A percentile compares a stretch with the other conserved stretches of the same genome.
Evolutionary conservation across 345 rosid genomes (phyloP).

Genomic region (Kernera saxatilis): DNA sequence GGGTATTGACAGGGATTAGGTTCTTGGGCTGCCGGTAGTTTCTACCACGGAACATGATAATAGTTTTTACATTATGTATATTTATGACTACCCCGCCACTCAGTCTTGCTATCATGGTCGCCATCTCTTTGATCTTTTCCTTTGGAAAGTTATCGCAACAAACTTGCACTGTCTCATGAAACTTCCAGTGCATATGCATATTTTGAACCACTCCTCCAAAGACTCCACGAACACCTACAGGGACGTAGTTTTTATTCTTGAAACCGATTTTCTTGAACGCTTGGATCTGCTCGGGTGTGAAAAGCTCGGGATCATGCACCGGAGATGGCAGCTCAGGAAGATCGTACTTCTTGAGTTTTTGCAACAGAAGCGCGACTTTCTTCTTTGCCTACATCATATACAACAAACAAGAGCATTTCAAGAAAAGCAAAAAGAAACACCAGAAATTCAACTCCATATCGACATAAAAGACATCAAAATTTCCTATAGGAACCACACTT

Average conservation of each 20-base stretch:
- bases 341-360: constrained; percentile 91
- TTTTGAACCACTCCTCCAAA: constrained; percentile 98
- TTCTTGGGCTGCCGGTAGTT: constrained; percentile 93
- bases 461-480: background rate
- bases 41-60: constrained; percentile 97
- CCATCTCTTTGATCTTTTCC: constrained; percentile 96
- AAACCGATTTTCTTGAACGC: constrained; percentile 87
- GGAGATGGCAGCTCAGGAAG: constrained; percentile 87
- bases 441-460: background rate
- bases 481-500: background rate
- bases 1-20: constrained; percentile 91
- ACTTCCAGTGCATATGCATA: constrained; percentile 99
- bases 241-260: constrained; percentile 85
- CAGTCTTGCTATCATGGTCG: constrained; percentile 77
- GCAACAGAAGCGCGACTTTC: constrained; percentile 83
- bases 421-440: background rate
- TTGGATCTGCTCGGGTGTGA: constrained; percentile 77
- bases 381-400: constrained; percentile 67
- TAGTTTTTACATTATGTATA: constrained; percentile 81
- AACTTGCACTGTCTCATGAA: constrained; percentile 97
- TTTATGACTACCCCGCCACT: constrained; percentile 91
- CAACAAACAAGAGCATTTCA: background rate
- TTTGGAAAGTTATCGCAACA: constrained; percentile 91
- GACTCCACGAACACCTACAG: constrained; percentile 98
- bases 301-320: constrained; percentile 86